These are phyloP conservation scores for Populus hybrid DNA, from an alignment of 441 rosid genomes.

Conservation along the genomic window DNA sequence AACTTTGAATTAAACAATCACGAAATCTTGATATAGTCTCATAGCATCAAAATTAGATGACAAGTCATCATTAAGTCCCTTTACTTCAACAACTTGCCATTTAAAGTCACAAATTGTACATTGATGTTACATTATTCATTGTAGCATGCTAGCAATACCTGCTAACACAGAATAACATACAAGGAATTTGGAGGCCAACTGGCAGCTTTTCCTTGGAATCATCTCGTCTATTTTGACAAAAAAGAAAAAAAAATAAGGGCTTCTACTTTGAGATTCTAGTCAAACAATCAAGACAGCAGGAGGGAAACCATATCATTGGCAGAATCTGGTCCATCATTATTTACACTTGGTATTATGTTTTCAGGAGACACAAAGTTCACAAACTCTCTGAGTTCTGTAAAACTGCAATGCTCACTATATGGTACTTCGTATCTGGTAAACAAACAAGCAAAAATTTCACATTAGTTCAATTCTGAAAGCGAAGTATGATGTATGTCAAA, in stretches of 20 bases:
- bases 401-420: slow-evolving; percentile 93
- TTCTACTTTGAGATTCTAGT: neutral
- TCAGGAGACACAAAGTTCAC: slow-evolving; percentile 70
- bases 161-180: neutral
- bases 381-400: slow-evolving; percentile 75
- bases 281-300: slow-evolving; percentile 36
- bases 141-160: neutral
- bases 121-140: neutral
- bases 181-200: neutral
- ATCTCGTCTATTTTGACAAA: neutral
- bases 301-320: slow-evolving; percentile 73
- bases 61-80: neutral
- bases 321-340: slow-evolving; percentile 75
- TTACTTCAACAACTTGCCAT: neutral
- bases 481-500: neutral
- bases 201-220: neutral
- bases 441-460: neutral
- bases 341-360: slow-evolving; percentile 81
- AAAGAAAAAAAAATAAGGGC: neutral
- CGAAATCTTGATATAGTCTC: no score
- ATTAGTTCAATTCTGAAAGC: neutral
- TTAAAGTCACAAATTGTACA: neutral
- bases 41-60: neutral
- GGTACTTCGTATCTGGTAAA: slow-evolving; percentile 86
- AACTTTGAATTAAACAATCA: no score